These are phyloP conservation scores for Metarhizium brunneum DNA, from an alignment of 2,329 filamentous ascomycete genomes.

Conservation along the genomic window DNA sequence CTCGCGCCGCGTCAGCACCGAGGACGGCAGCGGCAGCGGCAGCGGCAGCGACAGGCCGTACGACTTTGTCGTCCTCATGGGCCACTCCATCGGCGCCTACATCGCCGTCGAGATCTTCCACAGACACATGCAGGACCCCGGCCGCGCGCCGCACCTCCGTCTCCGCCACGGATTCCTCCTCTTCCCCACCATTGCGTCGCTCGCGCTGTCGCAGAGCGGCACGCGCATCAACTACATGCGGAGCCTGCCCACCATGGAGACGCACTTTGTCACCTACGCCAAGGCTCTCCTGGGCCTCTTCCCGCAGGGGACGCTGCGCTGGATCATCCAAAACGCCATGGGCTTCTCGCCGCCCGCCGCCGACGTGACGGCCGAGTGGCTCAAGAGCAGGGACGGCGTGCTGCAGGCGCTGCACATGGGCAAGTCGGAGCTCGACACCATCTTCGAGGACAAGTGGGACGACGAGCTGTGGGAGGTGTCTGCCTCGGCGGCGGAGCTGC, in stretches of 20 bases:
- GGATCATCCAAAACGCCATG: slow-evolving; percentile 32
- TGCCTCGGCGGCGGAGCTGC: slow-evolving; percentile 8
- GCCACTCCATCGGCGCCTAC: slow-evolving; percentile 67
- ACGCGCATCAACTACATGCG: slow-evolving; percentile 31
- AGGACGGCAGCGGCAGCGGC: slow-evolving; percentile 7
- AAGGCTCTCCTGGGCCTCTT: slow-evolving; percentile 33
- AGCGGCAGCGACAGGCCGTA: slow-evolving; percentile 29
- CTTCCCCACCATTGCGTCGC: slow-evolving; percentile 67
- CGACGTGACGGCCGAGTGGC: slow-evolving; percentile 40
- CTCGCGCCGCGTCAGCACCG: not conserved
- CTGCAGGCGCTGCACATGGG: slow-evolving; percentile 51
- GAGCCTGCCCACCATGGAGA: slow-evolving; percentile 31
- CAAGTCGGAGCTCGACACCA: slow-evolving; percentile 49
- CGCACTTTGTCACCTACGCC: slow-evolving; percentile 29
- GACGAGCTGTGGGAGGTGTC: slow-evolving; percentile 46
- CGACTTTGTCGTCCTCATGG: slow-evolving; percentile 55
- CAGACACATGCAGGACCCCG: slow-evolving; percentile 35
- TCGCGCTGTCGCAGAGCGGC: slow-evolving; percentile 54
- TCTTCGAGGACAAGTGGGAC: slow-evolving; percentile 50
- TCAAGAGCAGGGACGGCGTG: slow-evolving; percentile 47
- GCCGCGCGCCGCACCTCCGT: slow-evolving; percentile 25
- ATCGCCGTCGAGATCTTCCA: slow-evolving; percentile 60
- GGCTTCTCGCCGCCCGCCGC: slow-evolving; percentile 41
- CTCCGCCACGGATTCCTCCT: slow-evolving; percentile 52
- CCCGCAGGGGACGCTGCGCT: slow-evolving; percentile 29